These are phyloP conservation scores for Chaetomium tenue DNA, from an alignment of 495 filamentous ascomycete species.

Conservation along the genomic window DNA sequence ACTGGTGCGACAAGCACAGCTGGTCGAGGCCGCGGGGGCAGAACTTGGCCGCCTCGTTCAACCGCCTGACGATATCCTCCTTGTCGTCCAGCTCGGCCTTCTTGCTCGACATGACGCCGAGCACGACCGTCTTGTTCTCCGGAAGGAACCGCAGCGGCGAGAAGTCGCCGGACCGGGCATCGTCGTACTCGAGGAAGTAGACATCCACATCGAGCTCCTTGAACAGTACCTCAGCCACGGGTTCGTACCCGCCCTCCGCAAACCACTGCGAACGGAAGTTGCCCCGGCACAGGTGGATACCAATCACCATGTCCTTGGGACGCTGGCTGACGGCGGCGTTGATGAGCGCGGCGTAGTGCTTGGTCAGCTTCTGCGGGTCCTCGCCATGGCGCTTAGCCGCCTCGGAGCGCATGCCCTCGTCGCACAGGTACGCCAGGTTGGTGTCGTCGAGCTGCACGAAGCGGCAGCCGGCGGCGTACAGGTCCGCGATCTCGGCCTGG, in stretches of 20 bases:
- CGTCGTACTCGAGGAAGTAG: conserved; percentile 70
- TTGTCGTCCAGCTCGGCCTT: conserved; percentile 61
- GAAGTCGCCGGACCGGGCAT: conserved; percentile 63
- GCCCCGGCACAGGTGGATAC: conserved; percentile 65
- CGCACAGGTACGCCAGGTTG: conserved; percentile 66
- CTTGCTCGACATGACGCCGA: conserved; percentile 66
- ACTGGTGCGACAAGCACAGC: conserved; percentile 65
- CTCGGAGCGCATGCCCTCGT: conserved; percentile 59
- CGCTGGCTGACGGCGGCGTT: conserved; percentile 57
- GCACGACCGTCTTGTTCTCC: conserved; percentile 62
- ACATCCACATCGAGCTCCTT: conserved; percentile 62
- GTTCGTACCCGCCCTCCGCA: conserved; percentile 66
- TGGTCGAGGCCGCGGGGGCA: conserved; percentile 59
- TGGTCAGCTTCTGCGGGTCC: conserved; percentile 55
- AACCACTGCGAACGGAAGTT: conserved; percentile 61
- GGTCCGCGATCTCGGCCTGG: conserved; percentile 57
- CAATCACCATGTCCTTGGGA: conserved; percentile 61
- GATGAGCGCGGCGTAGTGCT: conserved; percentile 61
- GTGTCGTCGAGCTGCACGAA: conserved; percentile 68
- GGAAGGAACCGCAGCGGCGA: conserved; percentile 62
- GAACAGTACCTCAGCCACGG: conserved; percentile 64
- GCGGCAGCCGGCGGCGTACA: conserved; percentile 61
- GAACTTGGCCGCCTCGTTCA: conserved; percentile 59
- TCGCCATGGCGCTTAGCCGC: conserved; percentile 57
- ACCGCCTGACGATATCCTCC: conserved; percentile 55